Evolutionary conservation across 1,284 basidiomycete genomes (phyloP).

Genomic region (Leucoagaricus sp.): DNA sequence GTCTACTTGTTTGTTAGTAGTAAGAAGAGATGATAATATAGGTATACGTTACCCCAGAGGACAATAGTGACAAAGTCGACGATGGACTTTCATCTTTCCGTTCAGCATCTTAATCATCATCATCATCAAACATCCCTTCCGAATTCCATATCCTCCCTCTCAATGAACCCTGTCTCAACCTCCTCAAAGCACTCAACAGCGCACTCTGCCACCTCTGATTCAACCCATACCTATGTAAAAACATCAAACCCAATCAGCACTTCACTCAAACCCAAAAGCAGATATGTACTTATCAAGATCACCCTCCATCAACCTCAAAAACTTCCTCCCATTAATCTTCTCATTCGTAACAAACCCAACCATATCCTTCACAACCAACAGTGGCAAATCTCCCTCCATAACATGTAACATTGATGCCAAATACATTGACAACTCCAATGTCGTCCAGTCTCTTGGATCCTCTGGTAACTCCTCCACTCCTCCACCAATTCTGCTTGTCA

Average conservation of each 20-base stretch:
- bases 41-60: no score
- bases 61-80: no score
- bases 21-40: no score
- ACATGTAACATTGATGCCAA: constrained; percentile 45
- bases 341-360: constrained; percentile 47
- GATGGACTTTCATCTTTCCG: no score
- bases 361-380: constrained; percentile 46
- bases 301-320: constrained; percentile 55
- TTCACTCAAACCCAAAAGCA: background rate
- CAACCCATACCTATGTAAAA: constrained; percentile 45
- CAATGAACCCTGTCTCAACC: no score
- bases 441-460: constrained; percentile 61
- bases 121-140: no score
- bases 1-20: no score
- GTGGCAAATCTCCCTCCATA: constrained; percentile 30
- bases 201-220: constrained; percentile 52
- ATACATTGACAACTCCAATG: constrained; percentile 53
- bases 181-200: constrained; percentile 52
- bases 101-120: no score
- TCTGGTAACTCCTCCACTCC: constrained; percentile 37
- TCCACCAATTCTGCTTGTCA: background rate
- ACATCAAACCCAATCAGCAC: constrained; percentile 7
- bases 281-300: constrained; percentile 48
- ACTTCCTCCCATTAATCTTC: constrained; percentile 49
- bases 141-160: no score